Percentiles rank a stretch among this genome's conserved stretches.
Conservation (phyloP, 2,329 filamentous ascomycete species). For the Saccharata proteae region DNA sequence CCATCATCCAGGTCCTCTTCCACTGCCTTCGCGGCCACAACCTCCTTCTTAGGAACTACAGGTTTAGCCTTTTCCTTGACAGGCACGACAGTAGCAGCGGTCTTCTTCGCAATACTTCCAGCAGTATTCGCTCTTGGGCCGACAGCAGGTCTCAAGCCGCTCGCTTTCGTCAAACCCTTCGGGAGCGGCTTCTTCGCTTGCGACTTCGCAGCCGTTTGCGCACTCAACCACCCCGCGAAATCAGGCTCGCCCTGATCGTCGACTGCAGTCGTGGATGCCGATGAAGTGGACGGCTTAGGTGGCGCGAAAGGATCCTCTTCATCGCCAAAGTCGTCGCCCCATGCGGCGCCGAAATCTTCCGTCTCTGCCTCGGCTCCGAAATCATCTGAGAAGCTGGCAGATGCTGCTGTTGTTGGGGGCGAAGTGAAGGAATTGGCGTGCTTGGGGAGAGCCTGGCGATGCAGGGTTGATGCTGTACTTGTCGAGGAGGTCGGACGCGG, state of each 20-base stretch:
- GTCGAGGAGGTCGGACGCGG: constrained; percentile 30
- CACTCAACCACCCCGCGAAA: constrained; percentile 89
- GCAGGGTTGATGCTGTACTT: constrained; percentile 41
- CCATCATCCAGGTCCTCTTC: constrained; percentile 8
- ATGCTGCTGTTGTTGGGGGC: constrained; percentile 12
- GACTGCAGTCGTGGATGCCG: constrained; percentile 40
- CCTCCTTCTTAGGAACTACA: constrained; percentile 9
- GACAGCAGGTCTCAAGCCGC: constrained; percentile 21
- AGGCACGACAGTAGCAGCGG: constrained; percentile 16
- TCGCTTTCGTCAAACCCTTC: constrained; percentile 64
- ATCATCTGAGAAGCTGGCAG: constrained; percentile 40
- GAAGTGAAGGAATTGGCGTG: constrained; percentile 15
- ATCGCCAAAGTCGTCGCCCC: constrained; percentile 57
- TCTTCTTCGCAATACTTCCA: constrained; percentile 18
- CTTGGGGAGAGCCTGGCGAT: constrained; percentile 21
- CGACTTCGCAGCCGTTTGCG: constrained; percentile 67
- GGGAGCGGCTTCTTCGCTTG: constrained; percentile 54
- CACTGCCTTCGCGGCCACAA: constrained; percentile 10
- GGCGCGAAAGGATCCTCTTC: constrained; percentile 31
- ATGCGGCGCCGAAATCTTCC: constrained; percentile 50
- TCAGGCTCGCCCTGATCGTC: constrained; percentile 85
- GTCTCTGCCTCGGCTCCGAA: constrained; percentile 30
- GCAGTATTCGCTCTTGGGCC: constrained; percentile 19
- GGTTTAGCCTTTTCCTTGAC: constrained; percentile 14
- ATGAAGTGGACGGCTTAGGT: constrained; percentile 19